Evolutionary conservation across 1,284 basidiomycete genomes (phyloP), one percentile per base, ranked within the genome.

Genomic region (Cryptococcus depauperatus): DNA sequence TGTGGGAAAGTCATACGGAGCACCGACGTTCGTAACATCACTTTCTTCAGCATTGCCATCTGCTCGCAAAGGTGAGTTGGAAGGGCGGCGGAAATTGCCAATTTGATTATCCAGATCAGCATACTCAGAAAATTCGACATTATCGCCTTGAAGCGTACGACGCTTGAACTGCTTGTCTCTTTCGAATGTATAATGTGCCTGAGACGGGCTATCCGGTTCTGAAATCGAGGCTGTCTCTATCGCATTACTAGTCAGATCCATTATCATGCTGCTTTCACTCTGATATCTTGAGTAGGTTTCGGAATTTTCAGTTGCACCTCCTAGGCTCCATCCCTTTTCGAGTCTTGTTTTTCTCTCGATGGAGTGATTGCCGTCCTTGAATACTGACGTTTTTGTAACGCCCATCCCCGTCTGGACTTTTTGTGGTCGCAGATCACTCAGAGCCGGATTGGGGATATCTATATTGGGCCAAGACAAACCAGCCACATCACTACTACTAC

Each of bases 331-430:
- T 6, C 69, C 69, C 45, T 71, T 71, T 3, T 66, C 61, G 0
- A 68, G 69, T 14, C 69, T 68, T 19, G 69, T 68, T 48, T 71
- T 71, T 51, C n/a, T n/a, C n/a, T n/a, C n/a, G n/a, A n/a, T n/a
- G n/a, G n/a, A n/a, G n/a, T n/a, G n/a, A n/a, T n/a, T n/a, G n/a
- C n/a, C n/a, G n/a, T n/a, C n/a, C n/a, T n/a, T n/a, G n/a, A n/a
- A n/a, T n/a, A n/a, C n/a, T n/a, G n/a, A n/a, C n/a, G n/a, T n/a
- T n/a, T n/a, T n/a, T n/a, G n/a, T n/a, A n/a, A n/a, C n/a, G n/a
- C n/a, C n/a, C n/a, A n/a, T n/a, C n/a, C n/a, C n/a, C n/a, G n/a
- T n/a, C n/a, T n/a, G n/a, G n/a, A n/a, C n/a, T n/a, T n/a, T n/a
- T n/a, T n/a, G n/a, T n/a, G n/a, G n/a, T n/a, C n/a, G n/a, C n/a